Conservation (phyloP, 1,284 basidiomycete species). For the Trichosporon asahii region DNA sequence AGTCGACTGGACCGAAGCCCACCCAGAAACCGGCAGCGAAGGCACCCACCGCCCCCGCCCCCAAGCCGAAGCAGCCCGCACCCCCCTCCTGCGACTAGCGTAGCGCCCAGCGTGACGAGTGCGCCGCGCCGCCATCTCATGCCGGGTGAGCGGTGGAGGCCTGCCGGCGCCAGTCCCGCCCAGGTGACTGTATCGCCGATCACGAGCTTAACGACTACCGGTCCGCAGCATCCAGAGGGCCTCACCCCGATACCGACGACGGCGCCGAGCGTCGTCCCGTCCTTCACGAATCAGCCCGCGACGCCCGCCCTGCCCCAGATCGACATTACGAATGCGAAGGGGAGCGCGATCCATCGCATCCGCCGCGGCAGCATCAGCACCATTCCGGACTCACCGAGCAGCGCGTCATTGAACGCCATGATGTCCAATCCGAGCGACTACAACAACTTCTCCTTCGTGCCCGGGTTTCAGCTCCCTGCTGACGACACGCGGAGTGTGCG, state of each 20-base stretch:
- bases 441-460: conserved; percentile 40
- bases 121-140: conserved; percentile 21
- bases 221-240: conserved; percentile 17
- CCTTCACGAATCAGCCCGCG: conserved; percentile 2
- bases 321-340: conserved; percentile 16
- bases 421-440: conserved; percentile 43
- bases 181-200: conserved; percentile 47
- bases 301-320: conserved; percentile 16
- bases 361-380: conserved; percentile 45
- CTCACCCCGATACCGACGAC: background rate
- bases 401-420: conserved; percentile 45
- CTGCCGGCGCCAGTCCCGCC: conserved; percentile 39
- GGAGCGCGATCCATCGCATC: conserved; percentile 22
- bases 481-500: conserved; percentile 49
- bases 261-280: background rate
- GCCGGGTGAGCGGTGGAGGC: conserved; percentile 40
- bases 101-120: conserved; percentile 11
- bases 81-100: background rate
- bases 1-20: conserved; percentile 7
- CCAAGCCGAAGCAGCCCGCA: background rate
- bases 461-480: conserved; percentile 46
- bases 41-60: background rate
- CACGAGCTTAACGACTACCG: conserved; percentile 43
- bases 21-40: background rate
- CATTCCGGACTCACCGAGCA: conserved; percentile 47